A percentile compares a stretch with the other conserved stretches of the same genome.
These are phyloP conservation scores for Leishmania lainsoni DNA, from an alignment of 208 protist species.

Conservation along the genomic window DNA sequence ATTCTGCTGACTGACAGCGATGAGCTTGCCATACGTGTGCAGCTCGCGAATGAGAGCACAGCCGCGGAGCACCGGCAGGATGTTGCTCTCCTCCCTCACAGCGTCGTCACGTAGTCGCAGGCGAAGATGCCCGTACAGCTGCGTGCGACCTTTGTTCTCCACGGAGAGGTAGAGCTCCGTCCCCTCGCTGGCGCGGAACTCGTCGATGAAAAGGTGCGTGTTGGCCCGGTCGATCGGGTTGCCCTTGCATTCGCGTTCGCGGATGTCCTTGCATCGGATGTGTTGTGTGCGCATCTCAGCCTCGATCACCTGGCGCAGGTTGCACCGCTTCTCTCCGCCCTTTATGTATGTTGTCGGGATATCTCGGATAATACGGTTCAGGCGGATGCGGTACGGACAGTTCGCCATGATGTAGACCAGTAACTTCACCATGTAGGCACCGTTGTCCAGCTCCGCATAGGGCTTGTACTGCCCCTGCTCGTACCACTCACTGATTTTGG, in stretches of 20 bases:
- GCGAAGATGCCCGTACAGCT: conserved; percentile 89
- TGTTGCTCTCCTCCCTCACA: conserved; percentile 39
- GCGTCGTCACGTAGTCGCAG: conserved; percentile 83
- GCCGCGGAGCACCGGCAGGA: conserved; percentile 91
- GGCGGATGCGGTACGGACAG: conserved; percentile 97
- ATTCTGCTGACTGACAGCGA: conserved; percentile 72
- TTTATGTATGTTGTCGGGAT: conserved; percentile 99
- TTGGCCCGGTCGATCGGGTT: conserved; percentile 59
- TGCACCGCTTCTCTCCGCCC: conserved; percentile 96
- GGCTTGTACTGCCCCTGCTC: conserved; percentile 94
- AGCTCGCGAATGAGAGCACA: conserved; percentile 98
- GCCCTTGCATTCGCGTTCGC: conserved; percentile 94
- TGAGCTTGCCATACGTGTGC: conserved; percentile 95
- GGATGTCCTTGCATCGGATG: conserved; percentile 94
- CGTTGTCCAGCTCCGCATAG: conserved; percentile 91
- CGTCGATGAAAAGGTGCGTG: conserved; percentile 67
- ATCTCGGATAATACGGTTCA: conserved; percentile 99
- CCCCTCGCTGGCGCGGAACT: conserved; percentile 80
- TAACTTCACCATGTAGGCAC: conserved; percentile 91
- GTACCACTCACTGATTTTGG: conserved; percentile 98
- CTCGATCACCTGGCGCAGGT: conserved; percentile 98
- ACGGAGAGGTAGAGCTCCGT: conserved; percentile 89
- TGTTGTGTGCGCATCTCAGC: conserved; percentile 93
- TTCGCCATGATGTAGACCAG: conserved; percentile 95
- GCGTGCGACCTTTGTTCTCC: conserved; percentile 75